Conservation (phyloP, 345 rosid genomes). For the Draba incana region DNA sequence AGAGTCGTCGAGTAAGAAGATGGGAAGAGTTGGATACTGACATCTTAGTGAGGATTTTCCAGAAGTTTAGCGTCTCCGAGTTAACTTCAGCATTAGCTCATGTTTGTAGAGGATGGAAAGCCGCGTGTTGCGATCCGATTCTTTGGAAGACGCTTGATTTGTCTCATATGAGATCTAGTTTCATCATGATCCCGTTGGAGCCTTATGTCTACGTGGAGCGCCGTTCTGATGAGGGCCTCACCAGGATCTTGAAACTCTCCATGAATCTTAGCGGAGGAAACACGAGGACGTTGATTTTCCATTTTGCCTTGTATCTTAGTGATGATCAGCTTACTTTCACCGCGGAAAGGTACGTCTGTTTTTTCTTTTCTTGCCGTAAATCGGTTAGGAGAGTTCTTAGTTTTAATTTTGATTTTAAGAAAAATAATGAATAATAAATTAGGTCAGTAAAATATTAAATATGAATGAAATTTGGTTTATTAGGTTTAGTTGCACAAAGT, state of each 20-base stretch:
- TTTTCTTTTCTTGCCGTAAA: no score
- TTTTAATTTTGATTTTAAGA: no score
- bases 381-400: background rate
- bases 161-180: no score
- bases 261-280: conserved; percentile 72
- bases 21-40: conserved; percentile 87
- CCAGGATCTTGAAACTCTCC: conserved; percentile 59
- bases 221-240: conserved; percentile 58
- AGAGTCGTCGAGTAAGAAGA: conserved; percentile 44
- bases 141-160: conserved; percentile 87
- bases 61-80: conserved; percentile 57
- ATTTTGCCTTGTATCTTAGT: conserved; percentile 61
- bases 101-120: conserved; percentile 81
- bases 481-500: background rate
- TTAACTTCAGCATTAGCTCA: conserved; percentile 68
- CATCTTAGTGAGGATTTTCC: conserved; percentile 68
- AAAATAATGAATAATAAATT: no score
- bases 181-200: conserved; percentile 68
- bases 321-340: conserved; percentile 81
- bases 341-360: conserved; percentile 83
- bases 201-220: conserved; percentile 79
- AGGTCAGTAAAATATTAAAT: no score
- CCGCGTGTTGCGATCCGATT: conserved; percentile 79
- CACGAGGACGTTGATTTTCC: conserved; percentile 65
- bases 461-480: no score